Percentiles rank a stretch among this genome's conserved stretches.
These are phyloP conservation scores for Globisporangium ultimum DNA, from an alignment of 352 stramenopile species.

Conservation along the genomic window DNA sequence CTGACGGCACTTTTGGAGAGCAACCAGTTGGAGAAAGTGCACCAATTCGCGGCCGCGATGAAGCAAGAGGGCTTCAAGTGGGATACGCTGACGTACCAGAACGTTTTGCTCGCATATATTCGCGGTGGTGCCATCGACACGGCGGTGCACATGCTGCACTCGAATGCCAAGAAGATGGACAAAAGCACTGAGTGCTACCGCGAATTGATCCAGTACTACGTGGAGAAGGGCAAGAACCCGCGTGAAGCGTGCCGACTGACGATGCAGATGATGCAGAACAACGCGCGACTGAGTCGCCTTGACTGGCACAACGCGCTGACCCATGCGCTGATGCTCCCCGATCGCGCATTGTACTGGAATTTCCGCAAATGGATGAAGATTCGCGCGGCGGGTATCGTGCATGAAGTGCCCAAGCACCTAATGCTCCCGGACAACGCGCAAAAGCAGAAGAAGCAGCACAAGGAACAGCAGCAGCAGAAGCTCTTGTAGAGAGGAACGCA, in stretches of 20 bases:
- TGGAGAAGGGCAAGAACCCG: constrained; percentile 56
- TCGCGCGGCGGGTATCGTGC: constrained; percentile 47
- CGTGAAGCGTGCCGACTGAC: constrained; percentile 61
- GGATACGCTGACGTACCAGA: constrained; percentile 69
- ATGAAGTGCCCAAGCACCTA: constrained; percentile 54
- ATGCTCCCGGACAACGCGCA: constrained; percentile 39
- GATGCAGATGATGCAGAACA: constrained; percentile 88
- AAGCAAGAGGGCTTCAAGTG: constrained; percentile 55
- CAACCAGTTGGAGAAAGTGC: constrained; percentile 52
- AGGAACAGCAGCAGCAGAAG: constrained; percentile 4
- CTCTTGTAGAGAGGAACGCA: background rate
- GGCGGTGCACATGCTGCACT: constrained; percentile 62
- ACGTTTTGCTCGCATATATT: constrained; percentile 61
- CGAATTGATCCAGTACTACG: constrained; percentile 64
- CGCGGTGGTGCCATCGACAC: constrained; percentile 52
- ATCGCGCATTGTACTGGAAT: constrained; percentile 80
- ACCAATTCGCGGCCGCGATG: constrained; percentile 54
- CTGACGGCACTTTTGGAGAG: constrained; percentile 54
- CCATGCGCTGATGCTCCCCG: constrained; percentile 50
- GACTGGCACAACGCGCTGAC: constrained; percentile 79
- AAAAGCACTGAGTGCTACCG: constrained; percentile 74
- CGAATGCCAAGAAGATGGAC: constrained; percentile 66
- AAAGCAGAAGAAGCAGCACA: constrained; percentile 23
- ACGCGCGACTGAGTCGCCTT: constrained; percentile 64
- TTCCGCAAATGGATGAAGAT: constrained; percentile 87